These are phyloP conservation scores for Hypoxylon cercidicola DNA, from an alignment of 495 filamentous ascomycete species.

Conservation along the genomic window DNA sequence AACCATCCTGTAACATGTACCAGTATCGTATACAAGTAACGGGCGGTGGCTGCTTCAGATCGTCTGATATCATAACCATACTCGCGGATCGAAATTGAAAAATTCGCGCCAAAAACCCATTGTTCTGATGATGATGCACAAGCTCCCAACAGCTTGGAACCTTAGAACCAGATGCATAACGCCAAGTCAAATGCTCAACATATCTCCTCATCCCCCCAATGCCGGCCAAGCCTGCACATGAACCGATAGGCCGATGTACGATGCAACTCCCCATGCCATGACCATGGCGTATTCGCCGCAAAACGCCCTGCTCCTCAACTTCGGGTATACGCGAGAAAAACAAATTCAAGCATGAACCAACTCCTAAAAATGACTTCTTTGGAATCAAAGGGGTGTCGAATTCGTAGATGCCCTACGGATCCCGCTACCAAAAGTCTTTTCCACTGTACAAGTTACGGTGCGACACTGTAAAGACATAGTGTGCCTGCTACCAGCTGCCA, in stretches of 20 bases:
- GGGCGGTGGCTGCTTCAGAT: background rate
- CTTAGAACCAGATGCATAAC: slow-evolving; percentile 8
- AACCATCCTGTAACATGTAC: background rate
- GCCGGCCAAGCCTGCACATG: slow-evolving; percentile 1
- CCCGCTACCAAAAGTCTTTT: too few relatives aligned
- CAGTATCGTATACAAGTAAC: background rate
- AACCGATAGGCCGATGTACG: slow-evolving; percentile 3
- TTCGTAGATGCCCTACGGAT: slow-evolving; percentile 29
- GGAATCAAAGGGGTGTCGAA: slow-evolving; percentile 25
- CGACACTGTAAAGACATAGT: too few relatives aligned
- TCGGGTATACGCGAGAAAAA: slow-evolving; percentile 34
- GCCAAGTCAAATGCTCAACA: slow-evolving; percentile 32
- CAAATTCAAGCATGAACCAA: slow-evolving; percentile 8
- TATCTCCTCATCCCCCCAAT: slow-evolving; percentile 3
- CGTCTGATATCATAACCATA: background rate
- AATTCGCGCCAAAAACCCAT: background rate
- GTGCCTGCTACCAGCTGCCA: too few relatives aligned
- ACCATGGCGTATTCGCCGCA: slow-evolving; percentile 1
- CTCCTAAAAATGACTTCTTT: slow-evolving; percentile 1
- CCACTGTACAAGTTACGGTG: too few relatives aligned
- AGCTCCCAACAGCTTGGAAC: slow-evolving; percentile 5
- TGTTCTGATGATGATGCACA: background rate
- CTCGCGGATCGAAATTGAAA: background rate
- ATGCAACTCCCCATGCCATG: slow-evolving; percentile 26
- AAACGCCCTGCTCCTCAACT: slow-evolving; percentile 25